Percentiles rank a stretch among this genome's conserved stretches.
phyloP scores from a whole-genome alignment of 1,284 basidiomycete species.

The Rhodotorula sp. region DNA sequence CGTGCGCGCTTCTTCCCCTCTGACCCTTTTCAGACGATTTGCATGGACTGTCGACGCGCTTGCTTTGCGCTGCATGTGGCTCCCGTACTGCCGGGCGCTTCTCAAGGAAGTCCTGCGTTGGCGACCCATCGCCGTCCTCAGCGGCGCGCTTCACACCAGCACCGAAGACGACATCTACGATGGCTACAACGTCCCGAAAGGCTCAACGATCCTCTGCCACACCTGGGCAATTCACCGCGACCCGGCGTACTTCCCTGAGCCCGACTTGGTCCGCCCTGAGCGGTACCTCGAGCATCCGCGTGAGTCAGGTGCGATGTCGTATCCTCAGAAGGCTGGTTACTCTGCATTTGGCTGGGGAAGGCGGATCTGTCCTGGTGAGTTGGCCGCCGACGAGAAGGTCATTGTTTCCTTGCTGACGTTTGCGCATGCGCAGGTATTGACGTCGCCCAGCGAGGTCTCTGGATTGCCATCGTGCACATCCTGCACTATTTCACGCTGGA shows the following conservation, averaged over 20 bases:
- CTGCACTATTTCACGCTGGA: conserved; percentile 11
- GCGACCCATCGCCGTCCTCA: conserved; percentile 41
- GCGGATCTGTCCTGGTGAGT: not conserved
- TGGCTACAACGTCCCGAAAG: conserved; percentile 48
- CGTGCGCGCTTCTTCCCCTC: not conserved
- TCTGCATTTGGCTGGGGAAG: conserved; percentile 43
- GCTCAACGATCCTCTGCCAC: conserved; percentile 44
- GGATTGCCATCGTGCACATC: conserved; percentile 4
- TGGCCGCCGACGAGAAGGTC: not conserved
- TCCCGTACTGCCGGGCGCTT: conserved; percentile 47
- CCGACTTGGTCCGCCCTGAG: conserved; percentile 25
- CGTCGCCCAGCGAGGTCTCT: conserved; percentile 11
- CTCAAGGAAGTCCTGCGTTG: conserved; percentile 43
- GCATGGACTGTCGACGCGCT: not conserved
- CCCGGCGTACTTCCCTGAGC: conserved; percentile 21
- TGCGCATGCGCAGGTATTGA: not conserved
- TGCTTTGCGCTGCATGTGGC: not conserved
- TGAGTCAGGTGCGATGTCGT: conserved; percentile 4
- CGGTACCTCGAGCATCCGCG: conserved; percentile 16
- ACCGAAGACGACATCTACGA: conserved; percentile 18
- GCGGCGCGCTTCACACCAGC: conserved; percentile 13
- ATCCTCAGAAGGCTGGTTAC: conserved; percentile 22
- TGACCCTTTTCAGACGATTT: not conserved
- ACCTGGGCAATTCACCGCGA: conserved; percentile 29
- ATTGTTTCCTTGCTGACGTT: not conserved